Percentiles rank a stretch among this genome's conserved stretches.
phyloP scores from a whole-genome alignment of 177 flowering plant species.

The Vitis hybrid region DNA sequence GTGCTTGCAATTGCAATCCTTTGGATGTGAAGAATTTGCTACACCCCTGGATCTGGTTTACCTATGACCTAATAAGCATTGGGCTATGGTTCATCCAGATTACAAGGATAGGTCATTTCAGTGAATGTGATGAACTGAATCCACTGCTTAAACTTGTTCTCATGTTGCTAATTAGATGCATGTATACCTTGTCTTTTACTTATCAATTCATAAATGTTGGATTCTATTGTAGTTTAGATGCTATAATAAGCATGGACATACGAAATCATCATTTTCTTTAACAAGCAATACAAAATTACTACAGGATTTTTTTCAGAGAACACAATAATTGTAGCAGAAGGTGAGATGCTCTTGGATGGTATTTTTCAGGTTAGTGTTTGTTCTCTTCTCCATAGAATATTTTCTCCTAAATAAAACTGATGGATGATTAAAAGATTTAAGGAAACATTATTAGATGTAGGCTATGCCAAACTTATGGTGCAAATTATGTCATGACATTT shows the following conservation, averaged over 20 bases:
- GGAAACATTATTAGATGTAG: no score
- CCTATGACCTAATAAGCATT: no score
- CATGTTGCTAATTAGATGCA: background rate
- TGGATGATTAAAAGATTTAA: no score
- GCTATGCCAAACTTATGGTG: no score
- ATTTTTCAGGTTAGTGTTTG: constrained; percentile 67
- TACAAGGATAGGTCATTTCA: background rate
- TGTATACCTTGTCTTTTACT: background rate
- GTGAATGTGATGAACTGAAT: background rate
- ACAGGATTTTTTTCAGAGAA: constrained; percentile 91
- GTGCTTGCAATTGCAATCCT: no score
- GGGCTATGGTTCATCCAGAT: background rate
- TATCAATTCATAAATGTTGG: background rate
- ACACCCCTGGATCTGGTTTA: no score
- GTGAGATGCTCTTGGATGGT: constrained; percentile 77
- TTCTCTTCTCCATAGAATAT: background rate
- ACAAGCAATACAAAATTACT: constrained; percentile 75
- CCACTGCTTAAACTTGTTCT: background rate
- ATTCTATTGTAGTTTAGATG: background rate
- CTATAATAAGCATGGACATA: background rate
- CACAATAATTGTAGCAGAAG: constrained; percentile 94
- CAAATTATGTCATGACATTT: no score
- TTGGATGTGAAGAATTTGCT: no score
- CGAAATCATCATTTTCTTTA: constrained; percentile 42
- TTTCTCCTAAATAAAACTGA: background rate